A percentile compares a stretch with the other conserved stretches of the same genome.
Evolutionary conservation across 2,329 filamentous ascomycete species (phyloP).

Genomic region (Cladophialophora exuberans): DNA sequence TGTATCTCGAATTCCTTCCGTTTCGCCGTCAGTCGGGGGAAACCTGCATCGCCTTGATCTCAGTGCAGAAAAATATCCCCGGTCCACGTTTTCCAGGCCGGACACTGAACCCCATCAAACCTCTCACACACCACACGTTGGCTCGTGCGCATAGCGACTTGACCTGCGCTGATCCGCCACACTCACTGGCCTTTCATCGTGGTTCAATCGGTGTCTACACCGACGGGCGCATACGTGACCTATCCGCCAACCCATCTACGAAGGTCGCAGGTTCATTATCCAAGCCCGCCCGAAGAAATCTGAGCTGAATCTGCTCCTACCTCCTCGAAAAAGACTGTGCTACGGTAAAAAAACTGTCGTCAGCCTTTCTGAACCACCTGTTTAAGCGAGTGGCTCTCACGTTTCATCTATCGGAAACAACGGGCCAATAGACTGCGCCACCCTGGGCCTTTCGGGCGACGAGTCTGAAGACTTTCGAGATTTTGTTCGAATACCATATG

Average conservation of each 20-base stretch:
- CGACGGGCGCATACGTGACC: not conserved
- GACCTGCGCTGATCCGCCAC: not conserved
- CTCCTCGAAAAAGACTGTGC: conserved; percentile 15
- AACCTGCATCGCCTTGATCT: conserved; percentile 18
- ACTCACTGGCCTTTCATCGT: not conserved
- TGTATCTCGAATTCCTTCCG: conserved; percentile 11
- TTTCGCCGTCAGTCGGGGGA: conserved; percentile 8
- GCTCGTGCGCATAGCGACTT: not conserved
- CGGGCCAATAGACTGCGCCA: conserved; percentile 18
- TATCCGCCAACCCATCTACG: too few species aligned
- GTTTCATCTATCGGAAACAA: conserved; percentile 7
- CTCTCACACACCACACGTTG: not conserved
- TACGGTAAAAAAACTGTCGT: conserved; percentile 23
- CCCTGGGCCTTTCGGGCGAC: conserved; percentile 17
- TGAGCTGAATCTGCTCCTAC: conserved; percentile 16
- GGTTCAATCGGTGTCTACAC: too few species aligned
- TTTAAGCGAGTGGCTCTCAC: conserved; percentile 10
- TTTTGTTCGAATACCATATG: conserved; percentile 21
- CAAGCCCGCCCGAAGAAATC: not conserved
- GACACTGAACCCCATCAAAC: not conserved
- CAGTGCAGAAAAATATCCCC: conserved; percentile 24
- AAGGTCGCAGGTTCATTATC: too few species aligned
- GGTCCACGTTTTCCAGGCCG: not conserved
- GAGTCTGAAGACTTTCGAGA: conserved; percentile 14
- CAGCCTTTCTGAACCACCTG: conserved; percentile 15